phyloP scores from a whole-genome alignment of 257 asterid species.

The Nicotiana paniculata region DNA sequence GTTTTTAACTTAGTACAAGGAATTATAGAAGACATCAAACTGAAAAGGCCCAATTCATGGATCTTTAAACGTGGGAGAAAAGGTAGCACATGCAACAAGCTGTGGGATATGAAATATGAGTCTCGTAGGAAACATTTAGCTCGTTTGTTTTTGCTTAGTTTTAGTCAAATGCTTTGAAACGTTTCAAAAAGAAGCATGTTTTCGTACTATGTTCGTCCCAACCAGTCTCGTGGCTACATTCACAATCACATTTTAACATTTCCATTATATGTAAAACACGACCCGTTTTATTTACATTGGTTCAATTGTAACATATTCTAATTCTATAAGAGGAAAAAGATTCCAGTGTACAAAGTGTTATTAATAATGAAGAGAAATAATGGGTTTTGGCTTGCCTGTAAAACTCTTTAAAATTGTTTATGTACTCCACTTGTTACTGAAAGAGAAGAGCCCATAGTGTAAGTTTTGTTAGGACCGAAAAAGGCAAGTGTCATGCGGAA shows the following conservation, averaged over 20 bases:
- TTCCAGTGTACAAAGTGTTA: neutral
- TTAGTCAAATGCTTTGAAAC: neutral
- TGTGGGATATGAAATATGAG: conserved; percentile 4
- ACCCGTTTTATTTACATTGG: neutral
- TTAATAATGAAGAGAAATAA: neutral
- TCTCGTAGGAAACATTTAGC: neutral
- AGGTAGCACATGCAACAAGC: neutral
- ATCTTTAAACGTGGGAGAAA: conserved; percentile 5
- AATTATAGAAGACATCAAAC: neutral
- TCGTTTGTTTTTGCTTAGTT: conserved; percentile 6
- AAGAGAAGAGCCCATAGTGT: neutral
- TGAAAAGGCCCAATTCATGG: neutral
- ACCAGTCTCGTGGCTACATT: conserved; percentile 16
- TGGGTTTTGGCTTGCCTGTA: neutral
- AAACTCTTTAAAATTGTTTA: neutral
- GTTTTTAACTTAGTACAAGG: neutral
- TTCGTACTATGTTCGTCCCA: conserved; percentile 15
- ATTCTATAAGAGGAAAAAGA: neutral
- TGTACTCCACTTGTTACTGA: neutral
- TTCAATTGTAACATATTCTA: neutral
- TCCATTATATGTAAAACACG: neutral
- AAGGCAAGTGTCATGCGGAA: no score
- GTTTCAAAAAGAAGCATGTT: conserved; percentile 7
- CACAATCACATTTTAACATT: neutral
- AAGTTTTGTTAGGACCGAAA: neutral